Percentiles rank a stretch among this genome's conserved stretches.
Evolutionary conservation across 345 rosid species (phyloP).

Genomic region (Salix purpurea): DNA sequence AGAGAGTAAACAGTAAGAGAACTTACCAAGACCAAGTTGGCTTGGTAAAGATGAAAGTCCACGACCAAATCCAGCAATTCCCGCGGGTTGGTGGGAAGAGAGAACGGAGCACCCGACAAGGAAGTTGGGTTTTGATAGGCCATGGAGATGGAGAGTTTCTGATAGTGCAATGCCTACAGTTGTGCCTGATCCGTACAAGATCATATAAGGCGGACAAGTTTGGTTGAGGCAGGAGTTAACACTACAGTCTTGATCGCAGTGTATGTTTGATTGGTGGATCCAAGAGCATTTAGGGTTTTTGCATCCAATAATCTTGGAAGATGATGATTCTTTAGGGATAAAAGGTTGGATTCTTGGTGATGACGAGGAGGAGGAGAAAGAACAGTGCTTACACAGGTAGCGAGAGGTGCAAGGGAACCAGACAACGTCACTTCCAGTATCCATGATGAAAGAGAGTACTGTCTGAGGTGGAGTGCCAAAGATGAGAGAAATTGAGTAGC

Average conservation of each 20-base stretch:
- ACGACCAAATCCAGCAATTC: conserved; percentile 44
- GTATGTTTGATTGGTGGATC: conserved; percentile 19
- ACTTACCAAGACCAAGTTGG: conserved; percentile 34
- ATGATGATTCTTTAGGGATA: conserved; percentile 15
- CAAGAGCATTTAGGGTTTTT: conserved; percentile 42
- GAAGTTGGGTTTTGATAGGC: conserved; percentile 17
- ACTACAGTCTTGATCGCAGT: conserved; percentile 20
- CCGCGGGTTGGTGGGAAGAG: conserved; percentile 34
- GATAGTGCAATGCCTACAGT: conserved; percentile 35
- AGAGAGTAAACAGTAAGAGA: conserved; percentile 43
- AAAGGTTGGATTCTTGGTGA: conserved; percentile 13
- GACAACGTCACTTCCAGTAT: conserved; percentile 32
- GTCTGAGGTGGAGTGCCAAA: conserved; percentile 32
- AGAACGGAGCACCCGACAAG: conserved; percentile 40
- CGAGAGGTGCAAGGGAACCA: conserved; percentile 44
- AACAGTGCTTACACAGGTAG: conserved; percentile 35
- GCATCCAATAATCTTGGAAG: conserved; percentile 31
- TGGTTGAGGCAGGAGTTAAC: conserved; percentile 20
- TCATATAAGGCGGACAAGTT: conserved; percentile 34
- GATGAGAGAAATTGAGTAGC: conserved; percentile 25
- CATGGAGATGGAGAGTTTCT: conserved; percentile 27
- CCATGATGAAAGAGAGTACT: conserved; percentile 26
- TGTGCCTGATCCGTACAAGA: conserved; percentile 33
- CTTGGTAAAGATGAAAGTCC: conserved; percentile 31
- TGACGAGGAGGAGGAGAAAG: conserved; percentile 4